These are phyloP conservation scores for Cladophialophora chaetospira DNA, from an alignment of 2,329 filamentous ascomycete genomes.

Conservation along the genomic window DNA sequence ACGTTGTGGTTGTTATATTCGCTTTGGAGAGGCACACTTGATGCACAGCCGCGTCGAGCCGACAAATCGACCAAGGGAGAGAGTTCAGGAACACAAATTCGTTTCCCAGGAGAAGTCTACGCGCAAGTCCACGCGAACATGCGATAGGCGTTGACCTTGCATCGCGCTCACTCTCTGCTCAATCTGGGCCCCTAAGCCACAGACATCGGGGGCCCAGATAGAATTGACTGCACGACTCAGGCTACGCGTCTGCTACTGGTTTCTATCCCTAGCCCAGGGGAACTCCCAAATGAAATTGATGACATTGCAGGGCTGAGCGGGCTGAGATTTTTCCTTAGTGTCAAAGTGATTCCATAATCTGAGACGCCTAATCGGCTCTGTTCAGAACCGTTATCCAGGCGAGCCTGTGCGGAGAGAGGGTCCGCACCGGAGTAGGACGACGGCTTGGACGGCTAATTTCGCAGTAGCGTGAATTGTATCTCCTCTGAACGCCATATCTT, in stretches of 20 bases:
- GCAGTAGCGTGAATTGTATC: too few relatives aligned
- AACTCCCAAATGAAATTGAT: background rate
- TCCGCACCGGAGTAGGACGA: background rate
- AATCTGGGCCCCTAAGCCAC: background rate
- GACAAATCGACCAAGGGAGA: too few relatives aligned
- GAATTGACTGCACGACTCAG: background rate
- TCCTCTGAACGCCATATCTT: background rate
- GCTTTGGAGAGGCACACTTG: too few relatives aligned
- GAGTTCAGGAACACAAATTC: too few relatives aligned
- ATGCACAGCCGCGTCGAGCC: too few relatives aligned
- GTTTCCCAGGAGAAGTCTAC: too few relatives aligned
- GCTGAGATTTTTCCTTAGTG: conserved; percentile 3
- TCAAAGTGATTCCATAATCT: conserved; percentile 14
- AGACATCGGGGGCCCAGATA: background rate
- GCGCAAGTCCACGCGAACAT: too few relatives aligned
- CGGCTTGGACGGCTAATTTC: background rate
- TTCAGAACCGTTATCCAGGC: background rate
- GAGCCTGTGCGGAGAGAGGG: background rate
- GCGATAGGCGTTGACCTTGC: too few relatives aligned
- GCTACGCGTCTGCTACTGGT: background rate
- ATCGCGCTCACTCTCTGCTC: background rate
- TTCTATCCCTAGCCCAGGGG: background rate
- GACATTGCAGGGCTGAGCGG: background rate
- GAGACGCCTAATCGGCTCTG: background rate
- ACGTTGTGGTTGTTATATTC: too few relatives aligned